These are phyloP conservation scores for Phytopythium helicoides DNA, from an alignment of 352 stramenopile genomes.

Conservation along the genomic window DNA sequence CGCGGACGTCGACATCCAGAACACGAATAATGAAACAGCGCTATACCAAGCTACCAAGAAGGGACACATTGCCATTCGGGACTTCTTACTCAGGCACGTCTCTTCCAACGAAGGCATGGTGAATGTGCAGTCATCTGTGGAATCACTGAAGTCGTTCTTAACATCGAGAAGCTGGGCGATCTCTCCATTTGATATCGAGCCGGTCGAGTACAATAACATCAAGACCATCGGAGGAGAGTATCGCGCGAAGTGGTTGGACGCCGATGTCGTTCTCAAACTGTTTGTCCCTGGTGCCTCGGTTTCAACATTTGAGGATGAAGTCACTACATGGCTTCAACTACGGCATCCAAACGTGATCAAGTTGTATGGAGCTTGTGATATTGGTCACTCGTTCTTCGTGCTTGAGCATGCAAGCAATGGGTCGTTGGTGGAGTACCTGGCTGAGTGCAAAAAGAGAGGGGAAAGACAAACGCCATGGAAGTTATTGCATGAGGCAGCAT, in stretches of 20 bases:
- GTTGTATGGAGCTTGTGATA: slow-evolving; percentile 14
- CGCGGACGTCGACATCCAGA: not conserved
- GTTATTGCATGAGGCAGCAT: slow-evolving; percentile 17
- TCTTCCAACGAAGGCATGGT: not conserved
- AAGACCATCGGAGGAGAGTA: slow-evolving; percentile 1
- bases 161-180: slow-evolving; percentile 1
- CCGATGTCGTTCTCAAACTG: slow-evolving; percentile 1
- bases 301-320: slow-evolving; percentile 3
- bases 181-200: slow-evolving; percentile 2
- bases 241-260: slow-evolving; percentile 4
- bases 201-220: not conserved
- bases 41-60: too few species aligned
- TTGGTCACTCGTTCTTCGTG: slow-evolving; percentile 10
- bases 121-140: not conserved
- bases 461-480: slow-evolving; percentile 2
- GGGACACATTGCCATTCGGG: too few species aligned
- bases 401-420: slow-evolving; percentile 10
- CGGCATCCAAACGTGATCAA: slow-evolving; percentile 17
- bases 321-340: slow-evolving; percentile 10
- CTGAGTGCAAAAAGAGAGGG: not conserved
- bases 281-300: slow-evolving; percentile 1
- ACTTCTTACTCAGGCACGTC: not conserved
- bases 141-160: not conserved
- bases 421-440: slow-evolving; percentile 9
- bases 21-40: too few species aligned